Base-by-base conservation (phyloP, 2,329 filamentous ascomycete species). In the Fusarium proliferatum region DNA sequence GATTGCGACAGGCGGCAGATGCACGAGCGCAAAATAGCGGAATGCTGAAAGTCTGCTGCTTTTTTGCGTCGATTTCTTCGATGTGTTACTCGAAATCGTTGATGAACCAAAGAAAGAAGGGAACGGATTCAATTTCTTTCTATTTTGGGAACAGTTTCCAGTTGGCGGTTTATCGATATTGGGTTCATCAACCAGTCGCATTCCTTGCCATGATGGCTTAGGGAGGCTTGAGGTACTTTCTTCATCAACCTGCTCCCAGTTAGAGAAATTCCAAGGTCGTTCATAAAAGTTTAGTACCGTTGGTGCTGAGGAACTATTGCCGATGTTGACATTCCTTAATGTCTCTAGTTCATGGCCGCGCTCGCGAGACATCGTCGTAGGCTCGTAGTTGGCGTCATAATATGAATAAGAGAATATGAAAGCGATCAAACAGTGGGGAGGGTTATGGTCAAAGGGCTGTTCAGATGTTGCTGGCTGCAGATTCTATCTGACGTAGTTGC, bases 1-100 rank as follows among this genome's bases (percentile, higher is more conserved):
- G 5, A 64, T 52, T 4, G 19, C 13, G 2, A 46, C 23, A 17
- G 57, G 23, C 4, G 26, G 57, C 11, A 62, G 8, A 46, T 62
- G 61, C n/a, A 64, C 12, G 7, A 64, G 28, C 6, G 61, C 43
- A 10, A 64, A 26, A 15, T 59, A 34, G 16, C 51, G 5, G 12
- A 28, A 7, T 5, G 42, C 42, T 45, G n/a, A 26, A 0, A 45
- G 5, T 26, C 6, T 26, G 15, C 10, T 26, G n/a, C 23, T 19
- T 26, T 45, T 23, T 2, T 6, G 42, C 5, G 13, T 2, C 8
- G n/a, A 16, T 0, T 0, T 3, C 15, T n/a, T n/a, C 0, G 5
- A 42, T 15, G 1, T 42, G 13, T 8, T 16, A n/a, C 6, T 6
- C 2, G 13, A 16, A 16, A 9, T 16, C 9, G 21, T 16, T 1